Evolutionary conservation across 2,329 filamentous ascomycete species (phyloP).

Genomic region (Colletotrichum sidae): DNA sequence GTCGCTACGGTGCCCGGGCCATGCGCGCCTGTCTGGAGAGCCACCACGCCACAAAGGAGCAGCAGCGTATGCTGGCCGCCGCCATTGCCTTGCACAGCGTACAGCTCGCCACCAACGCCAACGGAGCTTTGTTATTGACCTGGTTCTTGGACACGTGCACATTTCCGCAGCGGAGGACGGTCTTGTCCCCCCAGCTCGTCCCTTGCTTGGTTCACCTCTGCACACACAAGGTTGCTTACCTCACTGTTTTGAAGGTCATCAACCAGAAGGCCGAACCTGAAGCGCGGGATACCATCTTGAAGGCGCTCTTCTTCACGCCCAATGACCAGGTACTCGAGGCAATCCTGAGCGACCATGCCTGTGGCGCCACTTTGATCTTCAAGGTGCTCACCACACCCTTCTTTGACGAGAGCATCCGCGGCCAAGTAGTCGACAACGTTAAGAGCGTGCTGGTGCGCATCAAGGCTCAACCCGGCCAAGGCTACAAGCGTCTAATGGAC

Average conservation of each 20-base stretch:
- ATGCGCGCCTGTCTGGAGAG: conserved; percentile 98
- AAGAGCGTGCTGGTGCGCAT: conserved; percentile 88
- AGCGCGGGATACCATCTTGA: conserved; percentile 88
- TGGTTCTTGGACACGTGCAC: conserved; percentile 99
- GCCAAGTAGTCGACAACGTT: conserved; percentile 91
- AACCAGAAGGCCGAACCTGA: conserved; percentile 97
- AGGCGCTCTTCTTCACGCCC: conserved; percentile 90
- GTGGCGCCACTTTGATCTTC: conserved; percentile 95
- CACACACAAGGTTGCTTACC: conserved; percentile 97
- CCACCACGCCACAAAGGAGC: conserved; percentile 93
- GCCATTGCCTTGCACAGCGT: conserved; percentile 97
- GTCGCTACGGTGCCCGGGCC: conserved; percentile 91
- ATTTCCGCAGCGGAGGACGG: conserved; percentile 89
- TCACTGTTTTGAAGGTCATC: conserved; percentile 97
- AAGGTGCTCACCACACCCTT: conserved; percentile 98
- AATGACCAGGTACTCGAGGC: conserved; percentile 89
- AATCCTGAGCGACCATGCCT: conserved; percentile 90
- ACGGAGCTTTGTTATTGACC: conserved; percentile 91
- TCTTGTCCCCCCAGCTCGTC: conserved; percentile 90
- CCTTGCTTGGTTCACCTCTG: conserved; percentile 94
- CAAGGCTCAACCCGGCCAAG: conserved; percentile 93
- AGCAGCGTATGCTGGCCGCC: conserved; percentile 93
- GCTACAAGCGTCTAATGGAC: conserved; percentile 99
- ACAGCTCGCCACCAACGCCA: conserved; percentile 94
- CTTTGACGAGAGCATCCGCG: conserved; percentile 91